Base-by-base conservation (phyloP, 345 rosid species). In the Boechera stricta region DNA sequence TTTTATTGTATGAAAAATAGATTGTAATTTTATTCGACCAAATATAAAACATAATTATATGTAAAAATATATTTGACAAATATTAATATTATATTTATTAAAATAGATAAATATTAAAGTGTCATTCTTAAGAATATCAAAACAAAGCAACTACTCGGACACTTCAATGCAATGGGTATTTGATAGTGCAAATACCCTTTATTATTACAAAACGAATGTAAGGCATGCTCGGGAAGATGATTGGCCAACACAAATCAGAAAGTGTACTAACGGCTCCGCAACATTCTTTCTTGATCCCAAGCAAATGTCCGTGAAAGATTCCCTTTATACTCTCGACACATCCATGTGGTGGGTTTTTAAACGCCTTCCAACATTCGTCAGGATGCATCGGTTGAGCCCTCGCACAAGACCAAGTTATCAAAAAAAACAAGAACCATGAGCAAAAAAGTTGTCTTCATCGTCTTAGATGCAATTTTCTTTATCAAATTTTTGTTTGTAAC, bases 171-270 rank as follows among this genome's bases (percentile, higher is more conserved):
- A 49, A 49, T 16, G 13, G 10, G 11, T 33, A 21, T 49, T 32
- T 48, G 42, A 48, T 18, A 10, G 16, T 11, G 2, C 71, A 66
- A 33, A 9, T 1, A 32, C 72, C 60, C 60, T 51, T 16, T 16
- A 16, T 67, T 1, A 67, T 4, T 13, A 6, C 21, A 26, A 67
- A 52, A 36, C 61, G 72, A 35, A 53, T 67, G 61, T 67, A 67
- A 67, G 58, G 44, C 57, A n/a, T 32, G 13, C 16, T 31, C 1
- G 57, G 57, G 26, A 66, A 66, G 3, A 48, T 66, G 3, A 45
- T 1, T 2, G 66, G 56, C 74, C 66, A 71, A 21, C 74, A 71
- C 21, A 58, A 45, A 44, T 58, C 74, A 58, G 66, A 7, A 18
- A 32, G 0, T 8, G 3, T 0, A 18, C 13, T 7, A 32, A 71